Percentiles rank a stretch among this genome's conserved stretches.
phyloP scores from a whole-genome alignment of 2,329 filamentous ascomycete genomes.

The Paecilomyces sp. region DNA sequence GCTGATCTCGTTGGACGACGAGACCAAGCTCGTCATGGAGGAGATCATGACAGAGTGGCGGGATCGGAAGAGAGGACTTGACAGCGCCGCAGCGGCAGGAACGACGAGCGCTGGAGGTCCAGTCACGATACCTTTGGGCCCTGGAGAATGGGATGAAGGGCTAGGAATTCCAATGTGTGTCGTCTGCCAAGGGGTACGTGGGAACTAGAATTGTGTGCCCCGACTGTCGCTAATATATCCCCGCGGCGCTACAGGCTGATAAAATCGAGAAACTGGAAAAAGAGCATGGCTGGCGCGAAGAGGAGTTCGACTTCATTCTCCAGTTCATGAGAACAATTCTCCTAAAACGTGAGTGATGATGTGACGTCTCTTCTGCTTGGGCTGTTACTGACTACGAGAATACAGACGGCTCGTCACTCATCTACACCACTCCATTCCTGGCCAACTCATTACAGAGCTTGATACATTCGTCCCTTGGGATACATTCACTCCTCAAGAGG shows the following conservation, averaged over 20 bases:
- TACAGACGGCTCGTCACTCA: constrained; percentile 71
- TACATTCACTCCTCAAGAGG: constrained; percentile 73
- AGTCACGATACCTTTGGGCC: constrained; percentile 68
- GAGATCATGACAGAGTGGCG: constrained; percentile 76
- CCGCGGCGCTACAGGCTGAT: constrained; percentile 54
- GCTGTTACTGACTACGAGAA: constrained; percentile 7
- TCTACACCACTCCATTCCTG: constrained; percentile 73
- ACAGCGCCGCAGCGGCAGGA: constrained; percentile 41
- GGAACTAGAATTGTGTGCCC: constrained; percentile 23
- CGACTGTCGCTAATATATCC: constrained; percentile 5
- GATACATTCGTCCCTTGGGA: constrained; percentile 77
- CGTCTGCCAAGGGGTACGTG: constrained; percentile 79
- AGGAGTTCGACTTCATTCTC: constrained; percentile 91
- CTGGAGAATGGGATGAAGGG: constrained; percentile 88
- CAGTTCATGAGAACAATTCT: constrained; percentile 87
- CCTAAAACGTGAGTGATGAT: constrained; percentile 62
- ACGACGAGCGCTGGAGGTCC: constrained; percentile 58
- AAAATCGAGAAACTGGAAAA: constrained; percentile 87
- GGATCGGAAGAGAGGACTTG: constrained; percentile 60
- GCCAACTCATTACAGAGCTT: constrained; percentile 71
- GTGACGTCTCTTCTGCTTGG: constrained; percentile 7
- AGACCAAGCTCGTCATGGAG: constrained; percentile 77
- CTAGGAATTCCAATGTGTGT: constrained; percentile 82
- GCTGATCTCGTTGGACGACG: constrained; percentile 63
- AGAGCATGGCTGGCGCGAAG: constrained; percentile 88